phyloP scores from a whole-genome alignment of 768 basidiomycete genomes.

The Suillus subaureus region DNA sequence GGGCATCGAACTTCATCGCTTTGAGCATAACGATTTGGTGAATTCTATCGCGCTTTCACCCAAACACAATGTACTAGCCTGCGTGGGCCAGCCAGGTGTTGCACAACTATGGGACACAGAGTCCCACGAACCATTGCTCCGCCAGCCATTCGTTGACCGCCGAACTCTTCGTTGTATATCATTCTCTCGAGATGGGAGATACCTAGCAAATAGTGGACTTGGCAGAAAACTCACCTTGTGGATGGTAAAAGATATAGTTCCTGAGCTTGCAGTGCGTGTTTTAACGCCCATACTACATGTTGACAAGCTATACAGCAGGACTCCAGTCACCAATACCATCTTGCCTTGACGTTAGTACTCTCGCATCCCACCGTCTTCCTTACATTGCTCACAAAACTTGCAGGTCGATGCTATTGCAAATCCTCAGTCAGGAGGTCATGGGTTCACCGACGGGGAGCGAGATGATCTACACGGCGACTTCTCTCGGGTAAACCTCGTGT shows the following conservation, averaged over 20 bases:
- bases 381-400: not conserved
- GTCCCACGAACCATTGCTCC: not conserved
- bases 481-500: not conserved
- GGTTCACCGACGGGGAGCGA: not conserved
- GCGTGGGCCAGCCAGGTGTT: not conserved
- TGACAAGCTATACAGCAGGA: not conserved
- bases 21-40: not conserved
- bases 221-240: not conserved
- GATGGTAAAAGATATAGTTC: not conserved
- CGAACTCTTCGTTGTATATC: not conserved
- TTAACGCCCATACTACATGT: not conserved
- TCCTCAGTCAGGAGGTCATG: not conserved
- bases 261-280: not conserved
- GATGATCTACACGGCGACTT: not conserved
- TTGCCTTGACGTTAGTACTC: not conserved
- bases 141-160: not conserved
- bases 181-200: not conserved
- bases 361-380: not conserved
- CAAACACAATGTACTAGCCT: not conserved
- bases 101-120: not conserved
- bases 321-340: not conserved
- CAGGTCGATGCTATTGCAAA: not conserved
- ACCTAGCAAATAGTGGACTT: not conserved
- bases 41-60: constrained; percentile 3
- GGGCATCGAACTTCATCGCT: not conserved